A percentile compares a stretch with the other conserved stretches of the same genome.
phyloP scores from a whole-genome alignment of 768 basidiomycete genomes.

The Mrakia gelida region DNA sequence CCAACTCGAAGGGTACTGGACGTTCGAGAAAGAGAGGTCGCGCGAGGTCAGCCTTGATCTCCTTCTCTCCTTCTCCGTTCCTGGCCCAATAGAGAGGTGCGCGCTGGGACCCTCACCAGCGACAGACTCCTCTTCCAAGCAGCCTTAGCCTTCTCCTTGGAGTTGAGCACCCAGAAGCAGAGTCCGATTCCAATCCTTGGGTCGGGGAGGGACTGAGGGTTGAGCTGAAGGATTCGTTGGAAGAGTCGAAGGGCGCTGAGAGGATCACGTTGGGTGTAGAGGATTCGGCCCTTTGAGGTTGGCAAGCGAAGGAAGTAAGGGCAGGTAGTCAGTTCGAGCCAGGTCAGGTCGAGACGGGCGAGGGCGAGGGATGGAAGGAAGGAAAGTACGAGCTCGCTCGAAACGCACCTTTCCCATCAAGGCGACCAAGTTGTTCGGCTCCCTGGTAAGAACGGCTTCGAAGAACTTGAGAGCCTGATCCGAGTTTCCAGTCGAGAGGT shows the following conservation, averaged over 20 bases:
- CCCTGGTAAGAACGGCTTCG: constrained; percentile 67
- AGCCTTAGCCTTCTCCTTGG: constrained; percentile 71
- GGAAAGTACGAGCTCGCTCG: not conserved
- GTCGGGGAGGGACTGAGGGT: constrained; percentile 78
- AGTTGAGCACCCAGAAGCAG: constrained; percentile 84
- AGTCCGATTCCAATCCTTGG: constrained; percentile 93
- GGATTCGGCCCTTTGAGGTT: constrained; percentile 64
- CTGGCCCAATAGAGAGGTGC: not conserved
- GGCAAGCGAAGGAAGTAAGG: too few species aligned
- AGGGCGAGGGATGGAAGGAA: not conserved
- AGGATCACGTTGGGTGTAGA: constrained; percentile 72
- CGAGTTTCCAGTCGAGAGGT: constrained; percentile 71
- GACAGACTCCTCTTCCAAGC: constrained; percentile 89
- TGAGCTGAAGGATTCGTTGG: constrained; percentile 73
- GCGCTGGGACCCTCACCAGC: constrained; percentile 55
- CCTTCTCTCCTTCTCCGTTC: too few species aligned
- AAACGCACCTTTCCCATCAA: constrained; percentile 70
- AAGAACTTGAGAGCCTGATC: constrained; percentile 78
- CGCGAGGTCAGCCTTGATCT: too few species aligned
- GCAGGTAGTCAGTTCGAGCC: too few species aligned
- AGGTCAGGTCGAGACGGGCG: not conserved
- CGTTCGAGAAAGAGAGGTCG: not conserved
- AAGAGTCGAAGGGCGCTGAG: constrained; percentile 76
- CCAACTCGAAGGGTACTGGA: constrained; percentile 72
- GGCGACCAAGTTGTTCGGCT: constrained; percentile 82